Base-by-base conservation (phyloP, 176 grass and related monocot genomes). In the Ensete ventricosum region DNA sequence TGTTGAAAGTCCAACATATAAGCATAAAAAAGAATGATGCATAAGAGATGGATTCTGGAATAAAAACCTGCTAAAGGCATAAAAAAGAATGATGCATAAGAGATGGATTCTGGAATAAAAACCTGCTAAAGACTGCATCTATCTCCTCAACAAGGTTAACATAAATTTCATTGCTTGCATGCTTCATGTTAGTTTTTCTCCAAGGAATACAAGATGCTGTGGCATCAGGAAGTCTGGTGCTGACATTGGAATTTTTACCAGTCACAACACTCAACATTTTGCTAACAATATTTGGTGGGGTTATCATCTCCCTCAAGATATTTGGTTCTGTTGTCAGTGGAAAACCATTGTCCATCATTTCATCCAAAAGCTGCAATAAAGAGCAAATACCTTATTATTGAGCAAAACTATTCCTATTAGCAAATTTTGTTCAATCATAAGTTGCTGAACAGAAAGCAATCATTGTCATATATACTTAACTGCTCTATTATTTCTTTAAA, bases 271-370 rank as follows among this genome's bases (percentile, higher is more conserved):
- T 87, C 53, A 98, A 53, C 88, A 98, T 84, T 83, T 98, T 98
- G 57, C 79, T 93, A 34, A 93, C 88, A 29, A 98, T 78, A 75
- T 85, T 91, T 76, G 94, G 90, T n/a, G 81, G 84, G 0, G 80
- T 54, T 70, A 98, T 80, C 85, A 98, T 87, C 43, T 98, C 94
- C 78, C 89, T 85, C 57, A 98, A 85, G 50, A 93, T 81, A n/a
- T 91, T 98, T 76, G 86, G 88, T 79, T 98, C 94, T 19, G 94
- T 98, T n/a, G 88, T 98, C 25, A 93, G 86, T 14, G 94, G 94
- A 85, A 91, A 91, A 48, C 94, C 90, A 25, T 98, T 90, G 84
- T 98, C 94, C 90, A 93, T 90, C 94, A 98, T 98, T 82, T 98
- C 94, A 82, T 98, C 94, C 64, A 98, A 83, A 80, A 96, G 82